Percentiles rank a stretch among this genome's conserved stretches.
phyloP scores from a whole-genome alignment of 371 early-diverging fungal genomes.

The Apophysomyces trapeziformis region DNA sequence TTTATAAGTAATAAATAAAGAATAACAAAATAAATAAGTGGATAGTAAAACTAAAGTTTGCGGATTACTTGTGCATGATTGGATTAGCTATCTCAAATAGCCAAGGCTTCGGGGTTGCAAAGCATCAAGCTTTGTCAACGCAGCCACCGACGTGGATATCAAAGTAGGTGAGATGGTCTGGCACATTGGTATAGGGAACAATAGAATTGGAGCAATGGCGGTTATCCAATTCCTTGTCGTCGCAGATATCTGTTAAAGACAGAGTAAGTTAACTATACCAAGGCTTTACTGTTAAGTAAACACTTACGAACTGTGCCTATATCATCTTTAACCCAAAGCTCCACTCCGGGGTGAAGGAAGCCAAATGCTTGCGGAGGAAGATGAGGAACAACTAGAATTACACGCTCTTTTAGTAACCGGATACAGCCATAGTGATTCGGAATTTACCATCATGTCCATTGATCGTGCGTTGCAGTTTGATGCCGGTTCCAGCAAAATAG shows the following conservation, averaged over 20 bases:
- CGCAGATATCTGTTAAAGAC: conserved; percentile 19
- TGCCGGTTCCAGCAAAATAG: conserved; percentile 26
- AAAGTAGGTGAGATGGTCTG: conserved; percentile 22
- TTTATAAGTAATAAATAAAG: too few species aligned
- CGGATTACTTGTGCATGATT: too few species aligned
- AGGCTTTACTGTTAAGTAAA: background rate
- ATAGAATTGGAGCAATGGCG: conserved; percentile 16
- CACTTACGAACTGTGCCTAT: conserved; percentile 2
- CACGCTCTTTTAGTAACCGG: too few species aligned
- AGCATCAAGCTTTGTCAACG: conserved; percentile 3
- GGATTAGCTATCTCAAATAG: too few species aligned
- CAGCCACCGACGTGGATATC: conserved; percentile 6
- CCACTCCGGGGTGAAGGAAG: conserved; percentile 27
- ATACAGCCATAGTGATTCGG: background rate
- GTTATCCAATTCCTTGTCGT: conserved; percentile 12
- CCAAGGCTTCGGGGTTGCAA: background rate
- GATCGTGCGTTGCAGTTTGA: conserved; percentile 23
- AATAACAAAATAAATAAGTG: too few species aligned
- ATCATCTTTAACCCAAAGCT: conserved; percentile 21
- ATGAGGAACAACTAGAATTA: conserved; percentile 12
- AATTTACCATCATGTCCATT: conserved; percentile 21
- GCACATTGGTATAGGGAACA: conserved; percentile 14
- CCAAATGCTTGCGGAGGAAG: conserved; percentile 21
- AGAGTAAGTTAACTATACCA: background rate
- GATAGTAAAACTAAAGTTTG: too few species aligned